Conservation (phyloP, 1,284 basidiomycete species). For the Melanopsichium pennsylvanicum region DNA sequence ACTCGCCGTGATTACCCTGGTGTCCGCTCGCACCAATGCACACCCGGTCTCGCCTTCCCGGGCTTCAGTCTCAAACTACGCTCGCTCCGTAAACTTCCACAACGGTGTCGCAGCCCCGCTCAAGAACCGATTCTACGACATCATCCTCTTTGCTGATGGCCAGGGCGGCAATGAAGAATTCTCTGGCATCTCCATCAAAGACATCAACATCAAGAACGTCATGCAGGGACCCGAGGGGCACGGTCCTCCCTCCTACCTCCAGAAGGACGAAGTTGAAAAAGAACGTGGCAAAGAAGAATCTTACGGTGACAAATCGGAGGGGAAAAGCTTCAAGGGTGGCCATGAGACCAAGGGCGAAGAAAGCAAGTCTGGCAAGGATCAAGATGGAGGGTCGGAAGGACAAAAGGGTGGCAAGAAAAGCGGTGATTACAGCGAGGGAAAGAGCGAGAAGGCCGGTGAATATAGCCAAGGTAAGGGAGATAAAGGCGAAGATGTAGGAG, state of each 20-base stretch:
- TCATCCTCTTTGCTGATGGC: constrained; percentile 10
- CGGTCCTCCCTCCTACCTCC: constrained; percentile 9
- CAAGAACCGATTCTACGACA: constrained; percentile 17
- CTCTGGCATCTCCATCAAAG: constrained; percentile 5
- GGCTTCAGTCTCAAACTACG: background rate
- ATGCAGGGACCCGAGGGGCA: background rate
- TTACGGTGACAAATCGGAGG: background rate
- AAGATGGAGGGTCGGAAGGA: background rate
- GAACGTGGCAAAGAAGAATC: constrained; percentile 4
- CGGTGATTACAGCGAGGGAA: background rate
- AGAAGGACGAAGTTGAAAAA: constrained; percentile 3
- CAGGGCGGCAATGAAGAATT: constrained; percentile 5
- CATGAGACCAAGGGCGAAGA: background rate
- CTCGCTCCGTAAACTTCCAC: background rate
- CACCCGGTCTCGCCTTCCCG: constrained; percentile 9
- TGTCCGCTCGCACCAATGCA: constrained; percentile 17
- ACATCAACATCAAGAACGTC: constrained; percentile 6
- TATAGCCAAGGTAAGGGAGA: background rate
- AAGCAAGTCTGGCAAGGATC: background rate
- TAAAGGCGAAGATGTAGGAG: background rate
- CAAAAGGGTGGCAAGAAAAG: background rate
- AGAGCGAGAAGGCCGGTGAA: constrained; percentile 1
- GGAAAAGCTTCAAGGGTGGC: background rate
- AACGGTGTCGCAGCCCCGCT: constrained; percentile 1
- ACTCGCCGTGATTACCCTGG: constrained; percentile 10